These are phyloP conservation scores for Ceratobasidium sp. DNA, from an alignment of 1,284 basidiomycete genomes.

Conservation along the genomic window DNA sequence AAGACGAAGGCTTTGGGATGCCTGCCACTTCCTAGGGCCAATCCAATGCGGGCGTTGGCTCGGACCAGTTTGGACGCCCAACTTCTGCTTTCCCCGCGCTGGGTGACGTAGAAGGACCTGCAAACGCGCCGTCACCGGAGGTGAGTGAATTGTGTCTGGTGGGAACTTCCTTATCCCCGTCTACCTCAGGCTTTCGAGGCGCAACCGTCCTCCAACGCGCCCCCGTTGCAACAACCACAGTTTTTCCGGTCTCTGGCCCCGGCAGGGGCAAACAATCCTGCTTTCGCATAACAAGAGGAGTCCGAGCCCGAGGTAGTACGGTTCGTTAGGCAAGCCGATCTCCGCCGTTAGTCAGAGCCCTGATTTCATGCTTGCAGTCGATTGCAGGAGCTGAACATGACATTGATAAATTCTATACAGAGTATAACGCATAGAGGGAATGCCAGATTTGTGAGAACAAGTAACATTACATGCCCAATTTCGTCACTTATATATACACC, in stretches of 20 bases:
- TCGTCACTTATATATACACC: constrained; percentile 1
- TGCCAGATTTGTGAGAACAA: constrained; percentile 96
- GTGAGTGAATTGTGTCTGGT: background rate
- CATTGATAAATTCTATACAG: constrained; percentile 97
- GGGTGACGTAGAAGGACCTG: constrained; percentile 66
- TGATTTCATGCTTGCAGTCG: too few relatives aligned
- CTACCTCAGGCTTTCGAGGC: constrained; percentile 51
- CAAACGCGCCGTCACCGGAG: constrained; percentile 54
- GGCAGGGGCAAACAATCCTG: constrained; percentile 30
- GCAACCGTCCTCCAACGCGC: constrained; percentile 55
- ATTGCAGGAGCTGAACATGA: constrained; percentile 89
- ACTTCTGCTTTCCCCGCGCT: constrained; percentile 88
- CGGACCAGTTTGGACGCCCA: constrained; percentile 72
- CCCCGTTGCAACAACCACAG: constrained; percentile 49
- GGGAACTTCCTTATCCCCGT: constrained; percentile 55
- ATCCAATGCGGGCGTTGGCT: constrained; percentile 53
- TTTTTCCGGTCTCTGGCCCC: constrained; percentile 34
- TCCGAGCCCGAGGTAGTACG: constrained; percentile 80
- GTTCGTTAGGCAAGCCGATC: constrained; percentile 57
- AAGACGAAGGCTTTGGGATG: constrained; percentile 35
- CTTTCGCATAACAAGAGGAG: constrained; percentile 71
- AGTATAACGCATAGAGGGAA: constrained; percentile 93
- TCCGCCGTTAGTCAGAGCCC: too few relatives aligned
- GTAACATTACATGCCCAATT: constrained; percentile 61
- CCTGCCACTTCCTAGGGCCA: constrained; percentile 36